A percentile compares a stretch with the other conserved stretches of the same genome.
Conservation (phyloP, 164 flowering plant genomes). For the Platanus orientalis region DNA sequence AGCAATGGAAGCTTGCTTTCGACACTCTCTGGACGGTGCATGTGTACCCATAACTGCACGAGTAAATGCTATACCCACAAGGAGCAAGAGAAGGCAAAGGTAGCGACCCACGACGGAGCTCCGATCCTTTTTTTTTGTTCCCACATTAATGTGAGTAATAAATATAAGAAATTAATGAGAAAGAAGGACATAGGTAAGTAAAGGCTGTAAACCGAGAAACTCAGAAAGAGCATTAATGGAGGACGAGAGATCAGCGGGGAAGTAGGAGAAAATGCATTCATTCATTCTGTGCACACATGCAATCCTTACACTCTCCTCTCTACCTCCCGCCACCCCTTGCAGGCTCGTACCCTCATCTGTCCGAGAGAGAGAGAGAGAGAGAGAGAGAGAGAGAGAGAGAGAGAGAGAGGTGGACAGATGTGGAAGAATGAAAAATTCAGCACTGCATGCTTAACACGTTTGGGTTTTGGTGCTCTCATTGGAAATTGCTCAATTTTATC, state of each 20-base stretch:
- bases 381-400: slow-evolving; percentile 8
- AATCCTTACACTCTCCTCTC: background rate
- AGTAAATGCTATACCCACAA: background rate
- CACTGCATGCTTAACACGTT: slow-evolving; percentile 32
- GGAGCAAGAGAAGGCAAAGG: background rate
- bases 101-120: background rate
- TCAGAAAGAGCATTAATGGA: slow-evolving; percentile 10
- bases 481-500: slow-evolving; percentile 8
- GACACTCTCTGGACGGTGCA: background rate
- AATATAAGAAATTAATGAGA: background rate
- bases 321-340: background rate
- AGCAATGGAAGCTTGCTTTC: no score
- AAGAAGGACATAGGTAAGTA: background rate
- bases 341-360: background rate
- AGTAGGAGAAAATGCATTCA: slow-evolving; percentile 14
- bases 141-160: no score
- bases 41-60: background rate
- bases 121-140: background rate
- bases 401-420: slow-evolving; percentile 24
- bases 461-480: slow-evolving; percentile 3
- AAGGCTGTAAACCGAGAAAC: background rate
- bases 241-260: slow-evolving; percentile 18
- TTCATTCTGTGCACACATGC: slow-evolving; percentile 15
- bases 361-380: slow-evolving; percentile 5
- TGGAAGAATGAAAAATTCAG: slow-evolving; percentile 5